A percentile compares a stretch with the other conserved stretches of the same genome.
These are phyloP conservation scores for Globisporangium mamillatum DNA, from an alignment of 352 stramenopile genomes.

Conservation along the genomic window DNA sequence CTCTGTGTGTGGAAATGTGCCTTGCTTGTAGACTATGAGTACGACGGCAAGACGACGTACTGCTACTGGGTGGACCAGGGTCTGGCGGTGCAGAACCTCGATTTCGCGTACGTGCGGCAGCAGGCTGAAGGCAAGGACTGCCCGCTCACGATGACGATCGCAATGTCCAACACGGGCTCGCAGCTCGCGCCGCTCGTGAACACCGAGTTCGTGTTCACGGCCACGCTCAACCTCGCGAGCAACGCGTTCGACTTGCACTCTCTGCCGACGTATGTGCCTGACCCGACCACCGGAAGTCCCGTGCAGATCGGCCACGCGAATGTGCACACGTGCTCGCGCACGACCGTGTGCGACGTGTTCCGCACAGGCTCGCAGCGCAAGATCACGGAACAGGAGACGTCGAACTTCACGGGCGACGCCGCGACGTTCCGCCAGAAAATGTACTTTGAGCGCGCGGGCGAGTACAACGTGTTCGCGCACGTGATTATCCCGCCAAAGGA, in stretches of 20 bases:
- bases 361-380: slow-evolving; percentile 58
- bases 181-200: slow-evolving; percentile 27
- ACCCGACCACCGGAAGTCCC: slow-evolving; percentile 48
- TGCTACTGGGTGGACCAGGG: slow-evolving; percentile 80
- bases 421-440: slow-evolving; percentile 64
- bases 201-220: slow-evolving; percentile 71
- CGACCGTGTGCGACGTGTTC: slow-evolving; percentile 75
- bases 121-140: slow-evolving; percentile 44
- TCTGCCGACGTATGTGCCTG: slow-evolving; percentile 51
- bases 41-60: slow-evolving; percentile 74
- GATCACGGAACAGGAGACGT: slow-evolving; percentile 68
- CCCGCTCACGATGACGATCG: slow-evolving; percentile 54
- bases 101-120: slow-evolving; percentile 64
- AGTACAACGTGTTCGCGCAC: slow-evolving; percentile 79
- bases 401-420: slow-evolving; percentile 70
- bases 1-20: not conserved
- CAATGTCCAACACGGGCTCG: slow-evolving; percentile 34
- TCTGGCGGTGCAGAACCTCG: slow-evolving; percentile 63
- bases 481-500: slow-evolving; percentile 61
- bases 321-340: slow-evolving; percentile 66
- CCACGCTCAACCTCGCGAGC: slow-evolving; percentile 65
- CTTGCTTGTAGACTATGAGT: slow-evolving; percentile 60
- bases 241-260: slow-evolving; percentile 67
- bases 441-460: slow-evolving; percentile 36
- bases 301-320: slow-evolving; percentile 77